Conservation (phyloP, 176 grass and related monocot genomes). For the Typha latifolia region DNA sequence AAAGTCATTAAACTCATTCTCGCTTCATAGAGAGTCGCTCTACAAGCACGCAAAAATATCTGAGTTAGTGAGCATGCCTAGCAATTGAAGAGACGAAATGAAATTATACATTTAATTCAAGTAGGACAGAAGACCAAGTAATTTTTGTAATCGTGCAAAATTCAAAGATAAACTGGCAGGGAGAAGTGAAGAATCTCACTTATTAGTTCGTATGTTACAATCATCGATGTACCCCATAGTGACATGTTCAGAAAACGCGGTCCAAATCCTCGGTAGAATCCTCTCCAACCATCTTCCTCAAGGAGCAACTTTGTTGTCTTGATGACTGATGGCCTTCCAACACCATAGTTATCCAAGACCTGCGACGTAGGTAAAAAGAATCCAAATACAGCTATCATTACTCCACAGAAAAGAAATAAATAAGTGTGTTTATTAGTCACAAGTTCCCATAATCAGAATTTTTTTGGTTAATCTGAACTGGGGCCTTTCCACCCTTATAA, state of each 20-base stretch:
- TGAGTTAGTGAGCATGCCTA: too few species aligned
- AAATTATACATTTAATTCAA: neutral
- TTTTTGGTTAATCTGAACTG: too few species aligned
- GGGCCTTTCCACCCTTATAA: too few species aligned
- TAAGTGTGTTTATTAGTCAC: too few species aligned
- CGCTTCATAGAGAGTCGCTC: constrained; percentile 67
- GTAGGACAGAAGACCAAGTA: too few species aligned
- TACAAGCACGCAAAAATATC: constrained; percentile 15
- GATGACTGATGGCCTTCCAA: constrained; percentile 58
- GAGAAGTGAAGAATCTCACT: constrained; percentile 33
- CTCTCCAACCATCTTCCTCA: constrained; percentile 84
- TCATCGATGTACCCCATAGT: constrained; percentile 99
- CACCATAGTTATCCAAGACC: constrained; percentile 88
- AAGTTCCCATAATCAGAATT: too few species aligned
- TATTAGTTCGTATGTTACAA: constrained; percentile 95
- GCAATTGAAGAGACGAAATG: neutral
- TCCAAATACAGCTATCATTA: too few species aligned
- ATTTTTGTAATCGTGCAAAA: neutral
- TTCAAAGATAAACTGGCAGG: neutral
- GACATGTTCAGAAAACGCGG: constrained; percentile 92
- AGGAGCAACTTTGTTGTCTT: constrained; percentile 62
- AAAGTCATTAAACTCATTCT: constrained; percentile 19
- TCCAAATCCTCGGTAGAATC: constrained; percentile 93
- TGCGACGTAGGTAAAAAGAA: constrained; percentile 9
- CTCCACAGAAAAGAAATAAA: too few species aligned